Evolutionary conservation across 495 filamentous ascomycete genomes (phyloP).

Genomic region (Pyrenopolyporus hunteri): DNA sequence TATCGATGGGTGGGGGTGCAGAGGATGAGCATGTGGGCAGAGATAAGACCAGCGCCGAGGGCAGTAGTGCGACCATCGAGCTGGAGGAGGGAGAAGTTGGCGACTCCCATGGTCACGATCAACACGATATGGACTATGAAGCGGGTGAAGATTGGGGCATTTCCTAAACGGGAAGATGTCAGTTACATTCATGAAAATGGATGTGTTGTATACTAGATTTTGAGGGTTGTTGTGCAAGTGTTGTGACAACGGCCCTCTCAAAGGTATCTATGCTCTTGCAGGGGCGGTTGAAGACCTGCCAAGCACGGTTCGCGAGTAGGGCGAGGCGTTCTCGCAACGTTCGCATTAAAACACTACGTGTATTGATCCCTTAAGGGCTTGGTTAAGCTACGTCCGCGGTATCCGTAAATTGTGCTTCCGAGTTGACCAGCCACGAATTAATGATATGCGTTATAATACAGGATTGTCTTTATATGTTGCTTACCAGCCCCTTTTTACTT

Average conservation of each 20-base stretch:
- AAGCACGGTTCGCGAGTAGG: too few relatives aligned
- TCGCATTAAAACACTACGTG: too few relatives aligned
- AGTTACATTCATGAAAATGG: background rate
- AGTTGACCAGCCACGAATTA: too few relatives aligned
- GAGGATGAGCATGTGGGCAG: constrained; percentile 20
- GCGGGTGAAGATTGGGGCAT: constrained; percentile 36
- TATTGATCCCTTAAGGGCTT: too few relatives aligned
- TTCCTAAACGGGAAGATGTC: background rate
- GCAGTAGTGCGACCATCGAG: constrained; percentile 1
- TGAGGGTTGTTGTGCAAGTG: background rate
- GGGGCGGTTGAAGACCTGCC: background rate
- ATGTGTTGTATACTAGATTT: background rate
- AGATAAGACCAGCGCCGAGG: constrained; percentile 13
- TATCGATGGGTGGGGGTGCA: background rate
- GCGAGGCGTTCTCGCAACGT: too few relatives aligned
- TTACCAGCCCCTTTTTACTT: too few relatives aligned
- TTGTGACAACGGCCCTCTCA: background rate
- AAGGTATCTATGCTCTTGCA: background rate
- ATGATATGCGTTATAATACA: too few relatives aligned
- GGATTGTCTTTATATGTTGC: too few relatives aligned
- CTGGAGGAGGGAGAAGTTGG: constrained; percentile 41
- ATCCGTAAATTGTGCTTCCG: too few relatives aligned
- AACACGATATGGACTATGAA: constrained; percentile 43
- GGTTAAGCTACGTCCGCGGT: too few relatives aligned
- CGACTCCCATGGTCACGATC: constrained; percentile 21